A percentile compares a stretch with the other conserved stretches of the same genome.
These are phyloP conservation scores for Sclerotinia sclerotiorum DNA, from an alignment of 2,329 filamentous ascomycete species.

Conservation along the genomic window DNA sequence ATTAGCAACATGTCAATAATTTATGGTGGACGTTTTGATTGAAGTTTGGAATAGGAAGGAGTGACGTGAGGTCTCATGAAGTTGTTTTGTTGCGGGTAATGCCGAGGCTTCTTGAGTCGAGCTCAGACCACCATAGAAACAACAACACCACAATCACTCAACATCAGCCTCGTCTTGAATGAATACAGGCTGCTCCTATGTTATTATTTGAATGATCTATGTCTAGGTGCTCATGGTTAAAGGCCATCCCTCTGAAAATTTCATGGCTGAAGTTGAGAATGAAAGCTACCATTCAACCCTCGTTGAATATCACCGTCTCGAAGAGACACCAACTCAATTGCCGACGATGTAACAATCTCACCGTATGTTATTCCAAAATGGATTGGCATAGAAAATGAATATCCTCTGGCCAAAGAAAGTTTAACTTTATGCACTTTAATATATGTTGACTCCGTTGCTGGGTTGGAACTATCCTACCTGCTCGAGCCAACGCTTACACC, in stretches of 20 bases:
- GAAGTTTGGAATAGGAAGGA: conserved; percentile 12
- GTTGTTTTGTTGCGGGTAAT: background rate
- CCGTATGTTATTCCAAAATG: background rate
- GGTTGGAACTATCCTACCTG: background rate
- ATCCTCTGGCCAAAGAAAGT: background rate
- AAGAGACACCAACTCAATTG: no score
- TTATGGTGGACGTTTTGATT: background rate
- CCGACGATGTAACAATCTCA: no score
- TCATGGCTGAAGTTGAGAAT: background rate
- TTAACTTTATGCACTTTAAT: background rate
- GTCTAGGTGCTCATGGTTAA: background rate
- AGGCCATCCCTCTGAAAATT: background rate
- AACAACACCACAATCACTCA: background rate
- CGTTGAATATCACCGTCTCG: background rate
- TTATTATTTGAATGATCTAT: background rate
- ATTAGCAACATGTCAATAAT: conserved; percentile 75
- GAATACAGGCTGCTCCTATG: background rate
- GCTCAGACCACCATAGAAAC: background rate
- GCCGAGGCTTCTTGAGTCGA: background rate
- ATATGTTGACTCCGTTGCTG: background rate
- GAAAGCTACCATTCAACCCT: background rate
- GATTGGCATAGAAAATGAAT: background rate
- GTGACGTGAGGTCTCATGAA: background rate
- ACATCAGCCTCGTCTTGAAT: background rate
- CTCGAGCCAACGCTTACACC: background rate